Conservation (phyloP, 352 stramenopile species). For the Phytopythium mirpurense region DNA sequence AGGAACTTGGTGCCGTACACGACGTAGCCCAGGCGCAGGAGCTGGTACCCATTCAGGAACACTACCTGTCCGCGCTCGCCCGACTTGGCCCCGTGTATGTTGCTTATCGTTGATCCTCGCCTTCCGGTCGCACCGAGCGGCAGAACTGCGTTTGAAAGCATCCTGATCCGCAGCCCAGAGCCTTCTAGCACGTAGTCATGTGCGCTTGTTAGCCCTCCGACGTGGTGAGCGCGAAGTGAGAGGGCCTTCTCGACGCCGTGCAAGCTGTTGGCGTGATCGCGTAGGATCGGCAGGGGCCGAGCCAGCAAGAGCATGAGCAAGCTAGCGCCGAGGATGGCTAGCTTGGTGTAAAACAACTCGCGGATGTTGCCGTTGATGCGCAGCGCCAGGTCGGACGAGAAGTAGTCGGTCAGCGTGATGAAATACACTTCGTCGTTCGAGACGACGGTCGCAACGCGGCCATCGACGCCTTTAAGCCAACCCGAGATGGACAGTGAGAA, state of each 20-base stretch:
- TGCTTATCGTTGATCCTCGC: background rate
- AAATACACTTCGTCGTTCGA: conserved; percentile 4
- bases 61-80: background rate
- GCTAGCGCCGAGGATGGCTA: conserved; percentile 11
- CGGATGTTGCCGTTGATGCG: conserved; percentile 15
- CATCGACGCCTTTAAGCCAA: conserved; percentile 12
- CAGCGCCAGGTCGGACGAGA: conserved; percentile 10
- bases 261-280: background rate
- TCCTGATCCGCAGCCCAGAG: background rate
- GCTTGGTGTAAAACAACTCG: conserved; percentile 14
- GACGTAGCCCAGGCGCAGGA: conserved; percentile 13
- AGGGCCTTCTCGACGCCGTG: conserved; percentile 3
- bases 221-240: conserved; percentile 1
- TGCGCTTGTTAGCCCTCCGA: conserved; percentile 2
- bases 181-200: background rate
- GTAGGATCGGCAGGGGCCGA: background rate
- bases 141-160: background rate
- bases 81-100: no score
- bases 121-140: background rate
- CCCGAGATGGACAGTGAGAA: conserved; percentile 1
- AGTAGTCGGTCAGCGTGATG: conserved; percentile 10
- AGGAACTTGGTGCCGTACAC: conserved; percentile 8
- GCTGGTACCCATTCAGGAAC: conserved; percentile 7
- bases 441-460: conserved; percentile 10
- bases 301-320: conserved; percentile 7